phyloP scores from a whole-genome alignment of 768 basidiomycete genomes.

The Serendipita vermifera region DNA sequence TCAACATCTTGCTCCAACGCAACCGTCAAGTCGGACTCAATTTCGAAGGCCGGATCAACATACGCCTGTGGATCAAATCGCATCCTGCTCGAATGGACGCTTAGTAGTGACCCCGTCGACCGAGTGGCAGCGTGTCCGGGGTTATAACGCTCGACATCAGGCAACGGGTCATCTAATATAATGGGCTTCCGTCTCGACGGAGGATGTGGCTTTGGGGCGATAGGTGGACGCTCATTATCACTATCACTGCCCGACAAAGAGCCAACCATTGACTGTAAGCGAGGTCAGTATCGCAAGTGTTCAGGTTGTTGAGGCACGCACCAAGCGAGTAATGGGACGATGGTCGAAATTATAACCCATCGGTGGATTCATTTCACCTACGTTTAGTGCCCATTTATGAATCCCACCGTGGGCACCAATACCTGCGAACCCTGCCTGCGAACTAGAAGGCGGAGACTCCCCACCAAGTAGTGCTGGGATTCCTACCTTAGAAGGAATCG shows the following conservation, averaged over 20 bases:
- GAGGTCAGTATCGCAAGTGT: background rate
- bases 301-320: background rate
- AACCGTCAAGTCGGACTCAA: background rate
- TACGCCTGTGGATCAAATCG: too few relatives aligned
- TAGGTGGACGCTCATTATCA: background rate
- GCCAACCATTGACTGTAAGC: background rate
- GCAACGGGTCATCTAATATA: background rate
- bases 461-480: background rate
- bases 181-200: background rate
- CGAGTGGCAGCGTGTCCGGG: background rate
- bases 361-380: background rate
- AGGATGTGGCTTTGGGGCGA: conserved; percentile 1
- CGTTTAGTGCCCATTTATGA: background rate
- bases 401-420: background rate
- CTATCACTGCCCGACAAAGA: background rate
- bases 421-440: background rate
- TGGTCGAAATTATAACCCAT: background rate
- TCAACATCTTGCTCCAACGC: background rate
- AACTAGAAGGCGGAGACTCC: background rate
- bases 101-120: background rate
- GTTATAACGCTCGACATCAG: too few relatives aligned
- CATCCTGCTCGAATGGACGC: background rate
- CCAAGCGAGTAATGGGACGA: background rate
- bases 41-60: background rate
- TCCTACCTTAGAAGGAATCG: background rate